Percentiles rank a stretch among this genome's conserved stretches.
Evolutionary conservation across 805 yeast species (phyloP).

Genomic region (Ogataea nakhonphanomensis): DNA sequence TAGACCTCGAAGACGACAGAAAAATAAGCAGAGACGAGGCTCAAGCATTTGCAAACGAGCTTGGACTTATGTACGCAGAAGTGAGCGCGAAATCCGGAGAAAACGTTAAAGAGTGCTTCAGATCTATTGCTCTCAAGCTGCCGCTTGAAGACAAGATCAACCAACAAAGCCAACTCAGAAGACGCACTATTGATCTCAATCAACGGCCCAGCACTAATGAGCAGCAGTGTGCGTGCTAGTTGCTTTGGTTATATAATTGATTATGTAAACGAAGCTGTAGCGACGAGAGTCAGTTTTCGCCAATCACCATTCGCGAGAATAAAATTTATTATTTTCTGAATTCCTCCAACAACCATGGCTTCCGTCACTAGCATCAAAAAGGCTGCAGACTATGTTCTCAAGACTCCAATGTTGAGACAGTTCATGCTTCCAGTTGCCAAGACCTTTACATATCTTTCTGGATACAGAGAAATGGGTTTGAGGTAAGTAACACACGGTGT

Average conservation of each 20-base stretch:
- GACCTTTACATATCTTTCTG: slow-evolving; percentile 68
- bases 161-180: slow-evolving; percentile 21
- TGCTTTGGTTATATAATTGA: background rate
- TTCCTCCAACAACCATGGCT: slow-evolving; percentile 37
- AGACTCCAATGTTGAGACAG: slow-evolving; percentile 73
- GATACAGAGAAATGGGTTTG: slow-evolving; percentile 94
- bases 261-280: background rate
- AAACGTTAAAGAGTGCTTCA: slow-evolving; percentile 46
- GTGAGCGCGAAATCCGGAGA: slow-evolving; percentile 59
- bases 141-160: slow-evolving; percentile 30
- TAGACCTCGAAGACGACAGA: slow-evolving; percentile 55
- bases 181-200: slow-evolving; percentile 29
- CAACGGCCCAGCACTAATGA: slow-evolving; percentile 32
- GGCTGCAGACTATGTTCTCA: slow-evolving; percentile 73
- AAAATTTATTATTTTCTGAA: slow-evolving; percentile 12
- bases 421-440: slow-evolving; percentile 78
- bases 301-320: slow-evolving; percentile 19
- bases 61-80: slow-evolving; percentile 47
- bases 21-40: slow-evolving; percentile 45
- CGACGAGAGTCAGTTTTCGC: slow-evolving; percentile 2
- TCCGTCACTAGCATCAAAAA: slow-evolving; percentile 68
- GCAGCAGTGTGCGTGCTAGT: slow-evolving; percentile 31
- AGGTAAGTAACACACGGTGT: slow-evolving; percentile 35
- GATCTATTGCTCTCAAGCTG: slow-evolving; percentile 47
- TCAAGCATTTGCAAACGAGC: slow-evolving; percentile 51